phyloP scores from a whole-genome alignment of 2,329 filamentous ascomycete species.

The Juglanconis juglandina region DNA sequence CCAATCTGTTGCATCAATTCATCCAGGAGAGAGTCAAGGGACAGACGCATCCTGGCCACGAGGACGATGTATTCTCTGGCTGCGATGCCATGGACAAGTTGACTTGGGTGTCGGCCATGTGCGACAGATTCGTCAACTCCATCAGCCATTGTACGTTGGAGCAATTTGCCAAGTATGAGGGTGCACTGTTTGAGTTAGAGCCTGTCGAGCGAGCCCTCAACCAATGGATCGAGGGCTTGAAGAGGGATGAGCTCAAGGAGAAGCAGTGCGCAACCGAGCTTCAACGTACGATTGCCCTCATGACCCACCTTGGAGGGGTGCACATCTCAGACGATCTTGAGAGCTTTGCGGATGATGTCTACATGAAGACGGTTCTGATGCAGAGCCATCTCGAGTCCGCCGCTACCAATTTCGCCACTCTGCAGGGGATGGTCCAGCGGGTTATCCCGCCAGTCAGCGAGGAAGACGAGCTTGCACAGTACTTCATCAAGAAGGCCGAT shows the following conservation, averaged over 20 bases:
- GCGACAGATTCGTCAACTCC: constrained; percentile 76
- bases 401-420: constrained; percentile 62
- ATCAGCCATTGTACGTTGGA: constrained; percentile 75
- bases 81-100: constrained; percentile 84
- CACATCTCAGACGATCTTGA: constrained; percentile 69
- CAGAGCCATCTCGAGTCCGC: constrained; percentile 80
- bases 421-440: constrained; percentile 64
- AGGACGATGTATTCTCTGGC: constrained; percentile 75
- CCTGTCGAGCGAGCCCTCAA: constrained; percentile 88
- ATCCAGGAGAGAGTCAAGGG: constrained; percentile 74
- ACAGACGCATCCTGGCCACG: constrained; percentile 62
- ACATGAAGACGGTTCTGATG: constrained; percentile 72
- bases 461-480: constrained; percentile 60
- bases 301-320: constrained; percentile 81
- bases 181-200: constrained; percentile 81
- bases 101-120: constrained; percentile 78
- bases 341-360: constrained; percentile 72
- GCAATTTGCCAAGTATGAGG: constrained; percentile 74
- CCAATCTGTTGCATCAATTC: constrained; percentile 71
- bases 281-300: constrained; percentile 77
- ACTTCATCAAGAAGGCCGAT: constrained; percentile 70
- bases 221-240: constrained; percentile 78
- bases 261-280: constrained; percentile 78
- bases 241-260: constrained; percentile 81
- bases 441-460: constrained; percentile 55